A percentile compares a stretch with the other conserved stretches of the same genome.
Evolutionary conservation across 192 early-diverging fungal genomes (phyloP).

Genomic region (Backusella macrospora): DNA sequence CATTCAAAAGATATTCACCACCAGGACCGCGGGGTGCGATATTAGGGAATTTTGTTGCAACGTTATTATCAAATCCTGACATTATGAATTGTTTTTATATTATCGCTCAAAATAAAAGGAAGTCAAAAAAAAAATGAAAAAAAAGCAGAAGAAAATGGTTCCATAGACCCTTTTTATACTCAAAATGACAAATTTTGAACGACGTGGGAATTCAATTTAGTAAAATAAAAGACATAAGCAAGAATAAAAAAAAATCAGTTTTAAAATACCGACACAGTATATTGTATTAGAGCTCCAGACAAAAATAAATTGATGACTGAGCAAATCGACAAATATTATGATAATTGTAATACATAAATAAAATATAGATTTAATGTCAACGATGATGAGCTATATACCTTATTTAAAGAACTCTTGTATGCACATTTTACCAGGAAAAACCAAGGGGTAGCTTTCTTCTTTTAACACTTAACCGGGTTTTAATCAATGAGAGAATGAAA

Average conservation of each 20-base stretch:
- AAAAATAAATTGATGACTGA: no score
- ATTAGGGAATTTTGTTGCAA: constrained; percentile 46
- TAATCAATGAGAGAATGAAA: neutral
- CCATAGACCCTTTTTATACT: neutral
- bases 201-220: constrained; percentile 18
- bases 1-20: constrained; percentile 52
- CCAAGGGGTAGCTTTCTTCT: neutral
- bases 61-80: constrained; percentile 28
- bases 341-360: neutral
- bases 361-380: neutral
- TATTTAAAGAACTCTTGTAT: neutral
- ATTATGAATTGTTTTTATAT: neutral
- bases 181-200: neutral
- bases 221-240: constrained; percentile 6
- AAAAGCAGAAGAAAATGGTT: neutral
- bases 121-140: neutral
- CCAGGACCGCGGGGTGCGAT: constrained; percentile 50
- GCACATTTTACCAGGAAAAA: neutral
- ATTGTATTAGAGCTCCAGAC: neutral
- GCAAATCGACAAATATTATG: neutral
- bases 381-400: neutral
- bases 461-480: neutral
- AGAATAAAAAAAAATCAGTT: neutral
- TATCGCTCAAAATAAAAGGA: no score
- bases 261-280: neutral